Conservation (phyloP, 768 basidiomycete species). For the Leucosporidium scottii region DNA sequence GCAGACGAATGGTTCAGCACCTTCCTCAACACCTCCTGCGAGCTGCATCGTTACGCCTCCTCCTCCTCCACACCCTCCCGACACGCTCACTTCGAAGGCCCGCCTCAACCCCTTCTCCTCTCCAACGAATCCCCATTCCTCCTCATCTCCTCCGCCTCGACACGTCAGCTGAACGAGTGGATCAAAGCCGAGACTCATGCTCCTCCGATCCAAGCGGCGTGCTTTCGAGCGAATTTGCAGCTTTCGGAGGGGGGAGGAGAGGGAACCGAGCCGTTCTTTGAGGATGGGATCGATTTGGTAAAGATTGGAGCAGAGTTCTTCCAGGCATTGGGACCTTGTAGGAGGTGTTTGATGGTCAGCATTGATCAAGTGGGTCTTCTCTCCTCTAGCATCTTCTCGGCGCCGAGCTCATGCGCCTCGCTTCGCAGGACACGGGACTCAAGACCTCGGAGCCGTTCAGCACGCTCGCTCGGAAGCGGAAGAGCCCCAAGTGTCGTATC, state of each 20-base stretch:
- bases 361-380: constrained; percentile 21
- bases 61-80: constrained; percentile 1
- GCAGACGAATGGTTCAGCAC: constrained; percentile 29
- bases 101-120: constrained; percentile 16
- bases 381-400: background rate
- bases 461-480: constrained; percentile 26
- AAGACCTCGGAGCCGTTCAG: constrained; percentile 22
- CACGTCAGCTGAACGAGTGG: constrained; percentile 24
- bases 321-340: constrained; percentile 26
- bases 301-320: constrained; percentile 17
- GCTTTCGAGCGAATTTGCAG: constrained; percentile 36
- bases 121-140: constrained; percentile 37
- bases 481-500: constrained; percentile 26
- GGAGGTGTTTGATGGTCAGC: constrained; percentile 36
- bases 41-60: constrained; percentile 21
- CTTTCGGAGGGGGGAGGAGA: constrained; percentile 4
- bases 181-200: background rate
- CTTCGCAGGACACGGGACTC: constrained; percentile 28
- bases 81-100: constrained; percentile 25
- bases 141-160: constrained; percentile 31
- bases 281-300: constrained; percentile 24
- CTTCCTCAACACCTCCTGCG: constrained; percentile 27
- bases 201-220: constrained; percentile 6
- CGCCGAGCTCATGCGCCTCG: background rate
- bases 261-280: constrained; percentile 18